A percentile compares a stretch with the other conserved stretches of the same genome.
phyloP scores from a whole-genome alignment of 2,329 filamentous ascomycete genomes.

The Pseudogymnoascus sp. region DNA sequence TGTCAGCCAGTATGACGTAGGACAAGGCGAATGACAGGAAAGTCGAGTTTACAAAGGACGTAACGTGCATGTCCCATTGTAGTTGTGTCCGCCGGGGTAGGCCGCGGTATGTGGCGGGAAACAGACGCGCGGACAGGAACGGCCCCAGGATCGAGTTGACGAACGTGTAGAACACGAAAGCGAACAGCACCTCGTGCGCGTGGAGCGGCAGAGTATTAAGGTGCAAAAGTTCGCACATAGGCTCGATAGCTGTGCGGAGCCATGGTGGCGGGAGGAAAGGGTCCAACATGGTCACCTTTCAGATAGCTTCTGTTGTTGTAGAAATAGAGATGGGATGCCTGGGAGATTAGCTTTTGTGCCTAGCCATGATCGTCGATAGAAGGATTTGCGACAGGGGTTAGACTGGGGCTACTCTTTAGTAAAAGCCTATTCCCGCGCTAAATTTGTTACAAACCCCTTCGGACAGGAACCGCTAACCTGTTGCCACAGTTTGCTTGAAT shows the following conservation, averaged over 20 bases:
- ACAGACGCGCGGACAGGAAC: constrained; percentile 51
- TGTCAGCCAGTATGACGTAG: constrained; percentile 60
- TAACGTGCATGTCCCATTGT: constrained; percentile 79
- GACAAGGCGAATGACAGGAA: constrained; percentile 65
- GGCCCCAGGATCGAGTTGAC: constrained; percentile 62
- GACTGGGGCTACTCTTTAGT: background rate
- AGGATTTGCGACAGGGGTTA: constrained; percentile 3
- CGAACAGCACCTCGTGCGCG: constrained; percentile 64
- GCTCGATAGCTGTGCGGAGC: constrained; percentile 45
- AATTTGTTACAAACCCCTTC: background rate
- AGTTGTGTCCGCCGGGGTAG: constrained; percentile 55
- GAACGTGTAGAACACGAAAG: constrained; percentile 59
- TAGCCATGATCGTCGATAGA: background rate
- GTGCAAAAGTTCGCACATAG: constrained; percentile 51
- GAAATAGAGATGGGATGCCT: background rate
- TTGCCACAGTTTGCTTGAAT: background rate
- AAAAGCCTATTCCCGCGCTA: background rate
- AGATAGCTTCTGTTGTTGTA: background rate
- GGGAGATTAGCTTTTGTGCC: background rate
- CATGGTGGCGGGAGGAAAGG: constrained; percentile 57
- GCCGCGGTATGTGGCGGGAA: constrained; percentile 50
- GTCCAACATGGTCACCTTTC: constrained; percentile 53
- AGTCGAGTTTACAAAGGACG: constrained; percentile 66
- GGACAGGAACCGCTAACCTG: background rate
- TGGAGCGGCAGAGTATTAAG: constrained; percentile 66